phyloP scores from a whole-genome alignment of 306 rosid genomes.

The Sophora flavescens region DNA sequence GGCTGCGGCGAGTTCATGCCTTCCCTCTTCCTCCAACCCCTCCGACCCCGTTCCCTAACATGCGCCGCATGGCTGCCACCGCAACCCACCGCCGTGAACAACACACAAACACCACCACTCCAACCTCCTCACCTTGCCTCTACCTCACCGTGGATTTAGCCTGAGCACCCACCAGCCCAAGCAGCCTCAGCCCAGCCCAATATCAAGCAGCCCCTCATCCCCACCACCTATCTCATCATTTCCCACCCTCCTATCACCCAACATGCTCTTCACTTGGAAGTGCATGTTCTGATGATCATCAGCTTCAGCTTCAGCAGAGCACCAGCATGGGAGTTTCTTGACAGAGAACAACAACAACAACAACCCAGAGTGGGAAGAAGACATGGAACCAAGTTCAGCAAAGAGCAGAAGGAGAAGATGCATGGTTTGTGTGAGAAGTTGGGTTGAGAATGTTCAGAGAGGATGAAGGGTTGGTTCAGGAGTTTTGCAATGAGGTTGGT shows the following conservation, averaged over 20 bases:
- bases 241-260: constrained; percentile 64
- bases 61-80: constrained; percentile 95
- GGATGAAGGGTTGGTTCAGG: constrained; percentile 58
- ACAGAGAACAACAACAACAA: constrained; percentile 7
- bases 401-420: constrained; percentile 84
- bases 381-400: constrained; percentile 71
- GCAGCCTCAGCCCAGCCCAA: too few species aligned
- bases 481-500: constrained; percentile 67
- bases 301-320: not conserved
- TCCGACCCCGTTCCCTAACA: constrained; percentile 68
- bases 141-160: constrained; percentile 43
- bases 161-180: constrained; percentile 40
- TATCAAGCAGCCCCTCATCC: constrained; percentile 63
- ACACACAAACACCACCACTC: constrained; percentile 32
- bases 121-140: constrained; percentile 44
- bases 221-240: constrained; percentile 74
- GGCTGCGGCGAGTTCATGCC: constrained; percentile 93
- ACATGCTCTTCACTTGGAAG: constrained; percentile 54
- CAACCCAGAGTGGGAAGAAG: constrained; percentile 51
- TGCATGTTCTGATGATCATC: constrained; percentile 46
- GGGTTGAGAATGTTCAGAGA: constrained; percentile 69
- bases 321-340: constrained; percentile 5
- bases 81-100: constrained; percentile 85
- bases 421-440: constrained; percentile 60
- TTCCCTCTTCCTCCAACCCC: constrained; percentile 55